Evolutionary conservation across 768 basidiomycete genomes (phyloP).

Genomic region (Chlorophyllum brunneum): DNA sequence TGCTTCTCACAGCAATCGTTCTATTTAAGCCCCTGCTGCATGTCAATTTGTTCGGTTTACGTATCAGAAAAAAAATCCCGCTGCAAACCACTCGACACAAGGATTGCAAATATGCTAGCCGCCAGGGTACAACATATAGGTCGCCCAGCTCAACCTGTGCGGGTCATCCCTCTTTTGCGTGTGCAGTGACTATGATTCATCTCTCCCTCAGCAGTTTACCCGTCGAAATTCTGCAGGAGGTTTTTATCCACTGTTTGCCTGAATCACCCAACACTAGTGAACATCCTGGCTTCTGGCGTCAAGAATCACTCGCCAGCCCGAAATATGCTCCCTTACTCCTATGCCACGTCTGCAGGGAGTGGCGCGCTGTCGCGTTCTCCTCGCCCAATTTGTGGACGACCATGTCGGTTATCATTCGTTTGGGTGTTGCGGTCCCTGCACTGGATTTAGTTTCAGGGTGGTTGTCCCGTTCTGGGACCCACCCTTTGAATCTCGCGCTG

Average conservation of each 20-base stretch:
- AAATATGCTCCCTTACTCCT: constrained; percentile 29
- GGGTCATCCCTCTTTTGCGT: neutral
- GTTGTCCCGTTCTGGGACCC: constrained; percentile 29
- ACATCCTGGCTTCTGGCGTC: constrained; percentile 14
- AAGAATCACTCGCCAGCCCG: constrained; percentile 13
- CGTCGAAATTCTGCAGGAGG: constrained; percentile 11
- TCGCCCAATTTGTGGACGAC: constrained; percentile 39
- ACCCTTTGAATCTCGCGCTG: constrained; percentile 28
- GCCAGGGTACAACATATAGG: constrained; percentile 4
- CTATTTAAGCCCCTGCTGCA: constrained; percentile 1
- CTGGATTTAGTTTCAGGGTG: constrained; percentile 24
- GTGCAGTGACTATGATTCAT: neutral
- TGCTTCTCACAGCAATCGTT: constrained; percentile 7
- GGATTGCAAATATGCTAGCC: constrained; percentile 3
- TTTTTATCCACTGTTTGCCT: constrained; percentile 17
- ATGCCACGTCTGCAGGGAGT: constrained; percentile 38
- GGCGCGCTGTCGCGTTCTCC: constrained; percentile 35
- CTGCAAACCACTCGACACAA: neutral
- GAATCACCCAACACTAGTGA: constrained; percentile 13
- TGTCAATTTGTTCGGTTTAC: constrained; percentile 9
- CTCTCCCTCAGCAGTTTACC: neutral
- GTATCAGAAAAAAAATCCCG: constrained; percentile 4
- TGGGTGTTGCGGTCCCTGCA: constrained; percentile 27
- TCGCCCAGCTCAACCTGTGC: neutral
- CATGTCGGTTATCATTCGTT: constrained; percentile 26